phyloP scores from a whole-genome alignment of 305 asterid genomes.

The Fraxinus nigra region DNA sequence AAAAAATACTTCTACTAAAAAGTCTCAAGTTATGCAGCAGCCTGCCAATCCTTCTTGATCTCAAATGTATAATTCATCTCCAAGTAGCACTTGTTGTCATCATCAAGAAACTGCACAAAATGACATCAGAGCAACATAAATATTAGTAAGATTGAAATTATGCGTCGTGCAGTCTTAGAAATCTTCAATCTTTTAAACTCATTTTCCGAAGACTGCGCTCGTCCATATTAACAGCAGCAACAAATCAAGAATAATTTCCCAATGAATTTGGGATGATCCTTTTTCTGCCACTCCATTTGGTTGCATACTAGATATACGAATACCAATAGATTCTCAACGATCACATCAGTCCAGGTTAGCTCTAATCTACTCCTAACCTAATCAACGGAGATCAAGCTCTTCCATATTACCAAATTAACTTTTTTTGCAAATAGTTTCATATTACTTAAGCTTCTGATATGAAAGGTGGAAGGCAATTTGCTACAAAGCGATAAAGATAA shows the following conservation, averaged over 20 bases:
- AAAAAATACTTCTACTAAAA: slow-evolving; percentile 20
- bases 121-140: not conserved
- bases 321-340: no score
- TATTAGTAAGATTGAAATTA: not conserved
- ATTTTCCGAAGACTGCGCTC: not conserved
- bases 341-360: no score
- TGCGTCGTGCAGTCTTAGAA: not conserved
- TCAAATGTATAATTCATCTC: slow-evolving; percentile 86
- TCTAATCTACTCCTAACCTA: no score
- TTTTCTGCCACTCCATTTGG: no score
- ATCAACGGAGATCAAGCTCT: not conserved
- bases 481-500: not conserved
- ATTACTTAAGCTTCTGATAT: not conserved
- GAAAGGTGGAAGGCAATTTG: not conserved
- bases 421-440: not conserved
- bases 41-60: slow-evolving; percentile 82
- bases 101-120: slow-evolving; percentile 66
- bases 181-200: not conserved
- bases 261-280: no score
- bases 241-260: no score
- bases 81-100: slow-evolving; percentile 79
- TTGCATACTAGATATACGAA: no score
- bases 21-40: slow-evolving; percentile 25
- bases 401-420: not conserved
- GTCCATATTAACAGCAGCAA: no score